These are phyloP conservation scores for Curvularia sp. DNA, from an alignment of 2,329 filamentous ascomycete genomes.

Conservation along the genomic window DNA sequence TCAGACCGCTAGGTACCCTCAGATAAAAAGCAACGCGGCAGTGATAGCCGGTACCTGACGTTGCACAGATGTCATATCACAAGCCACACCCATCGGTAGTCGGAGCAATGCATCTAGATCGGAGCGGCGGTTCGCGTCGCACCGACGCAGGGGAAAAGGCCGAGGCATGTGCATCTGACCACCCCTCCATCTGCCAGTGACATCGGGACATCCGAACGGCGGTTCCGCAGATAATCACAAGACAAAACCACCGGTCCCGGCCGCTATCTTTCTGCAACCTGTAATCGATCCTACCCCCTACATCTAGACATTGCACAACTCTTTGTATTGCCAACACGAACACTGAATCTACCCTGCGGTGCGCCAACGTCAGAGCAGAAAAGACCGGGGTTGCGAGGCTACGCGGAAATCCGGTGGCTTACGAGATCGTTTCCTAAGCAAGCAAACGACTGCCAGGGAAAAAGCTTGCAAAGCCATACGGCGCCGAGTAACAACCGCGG, in stretches of 20 bases:
- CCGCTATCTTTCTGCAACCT: neutral
- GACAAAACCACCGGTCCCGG: neutral
- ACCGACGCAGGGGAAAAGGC: constrained; percentile 21
- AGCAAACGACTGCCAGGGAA: neutral
- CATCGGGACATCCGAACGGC: constrained; percentile 12
- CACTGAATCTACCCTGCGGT: neutral
- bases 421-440: constrained; percentile 16
- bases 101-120: constrained; percentile 7
- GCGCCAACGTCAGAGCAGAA: neutral
- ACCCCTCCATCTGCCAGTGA: constrained; percentile 18
- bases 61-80: neutral
- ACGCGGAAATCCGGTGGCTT: constrained; percentile 12
- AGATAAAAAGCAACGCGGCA: neutral
- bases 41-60: neutral
- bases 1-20: neutral
- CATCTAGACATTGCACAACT: neutral
- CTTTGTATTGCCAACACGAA: neutral
- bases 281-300: neutral
- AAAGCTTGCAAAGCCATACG: constrained; percentile 6
- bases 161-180: constrained; percentile 17
- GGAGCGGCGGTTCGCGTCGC: constrained; percentile 7
- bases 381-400: constrained; percentile 1
- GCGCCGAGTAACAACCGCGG: neutral
- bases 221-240: constrained; percentile 14
- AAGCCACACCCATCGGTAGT: constrained; percentile 15